These are phyloP conservation scores for Fusarium agapanthi DNA, from an alignment of 2,329 filamentous ascomycete species.

Conservation along the genomic window DNA sequence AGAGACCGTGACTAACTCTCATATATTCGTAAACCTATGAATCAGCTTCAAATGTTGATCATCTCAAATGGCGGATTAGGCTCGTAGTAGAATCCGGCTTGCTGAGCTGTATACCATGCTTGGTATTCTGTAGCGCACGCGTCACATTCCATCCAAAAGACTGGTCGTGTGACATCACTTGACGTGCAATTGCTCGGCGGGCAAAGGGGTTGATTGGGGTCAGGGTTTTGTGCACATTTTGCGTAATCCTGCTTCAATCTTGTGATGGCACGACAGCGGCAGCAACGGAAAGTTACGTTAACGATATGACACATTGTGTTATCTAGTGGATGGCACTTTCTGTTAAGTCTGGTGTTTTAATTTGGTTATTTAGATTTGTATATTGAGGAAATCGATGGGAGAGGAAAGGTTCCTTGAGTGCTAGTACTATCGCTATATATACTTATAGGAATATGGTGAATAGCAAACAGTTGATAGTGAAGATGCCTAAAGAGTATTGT, in stretches of 20 bases:
- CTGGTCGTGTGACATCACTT: neutral
- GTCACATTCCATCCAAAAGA: neutral
- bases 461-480: neutral
- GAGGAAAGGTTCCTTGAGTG: accelerated
- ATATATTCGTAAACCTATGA: neutral
- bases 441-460: neutral
- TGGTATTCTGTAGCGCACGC: neutral
- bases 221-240: neutral
- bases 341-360: accelerated
- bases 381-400: neutral
- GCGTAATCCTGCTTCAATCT: neutral
- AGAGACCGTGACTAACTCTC: neutral
- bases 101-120: neutral
- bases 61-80: neutral
- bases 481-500: accelerated
- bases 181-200: neutral
- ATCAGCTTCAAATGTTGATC: neutral
- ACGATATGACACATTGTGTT: neutral
- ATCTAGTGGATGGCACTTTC: accelerated
- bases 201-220: neutral
- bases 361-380: neutral
- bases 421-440: neutral
- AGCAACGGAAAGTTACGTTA: neutral
- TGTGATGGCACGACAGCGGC: neutral
- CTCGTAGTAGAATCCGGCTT: neutral